Percentiles rank a stretch among this genome's conserved stretches.
Evolutionary conservation across 257 asterid genomes (phyloP).

Genomic region (Sherardia arvensis): DNA sequence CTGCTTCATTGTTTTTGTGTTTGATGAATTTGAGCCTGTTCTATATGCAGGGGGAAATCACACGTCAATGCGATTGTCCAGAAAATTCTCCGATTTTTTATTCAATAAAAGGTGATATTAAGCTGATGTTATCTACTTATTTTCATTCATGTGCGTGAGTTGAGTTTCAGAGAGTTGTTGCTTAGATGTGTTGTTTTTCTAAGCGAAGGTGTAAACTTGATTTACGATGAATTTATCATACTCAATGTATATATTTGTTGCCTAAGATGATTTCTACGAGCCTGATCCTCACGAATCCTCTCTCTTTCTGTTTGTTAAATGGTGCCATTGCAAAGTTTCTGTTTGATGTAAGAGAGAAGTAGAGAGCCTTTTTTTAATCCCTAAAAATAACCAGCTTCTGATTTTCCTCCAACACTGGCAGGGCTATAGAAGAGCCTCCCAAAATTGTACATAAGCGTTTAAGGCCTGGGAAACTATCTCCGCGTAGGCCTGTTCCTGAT

Average conservation of each 20-base stretch:
- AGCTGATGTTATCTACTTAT: not conserved
- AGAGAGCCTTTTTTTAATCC: not conserved
- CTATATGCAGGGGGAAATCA: slow-evolving; percentile 43
- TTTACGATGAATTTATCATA: too few relatives aligned
- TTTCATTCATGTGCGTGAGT: too few relatives aligned
- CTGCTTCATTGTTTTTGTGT: not conserved
- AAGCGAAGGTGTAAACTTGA: too few relatives aligned
- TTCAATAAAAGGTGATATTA: slow-evolving; percentile 55
- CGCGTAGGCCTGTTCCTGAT: slow-evolving; percentile 67
- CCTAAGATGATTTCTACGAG: too few relatives aligned
- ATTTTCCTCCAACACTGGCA: slow-evolving; percentile 20
- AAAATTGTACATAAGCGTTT: slow-evolving; percentile 45
- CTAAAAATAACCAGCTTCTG: not conserved
- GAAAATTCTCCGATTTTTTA: slow-evolving; percentile 48
- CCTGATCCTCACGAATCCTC: not conserved
- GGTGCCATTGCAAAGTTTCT: not conserved
- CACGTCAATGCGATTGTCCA: slow-evolving; percentile 55
- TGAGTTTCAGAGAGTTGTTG: too few relatives aligned
- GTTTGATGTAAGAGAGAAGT: not conserved
- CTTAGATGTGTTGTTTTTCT: too few relatives aligned
- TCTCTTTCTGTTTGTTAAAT: too few relatives aligned
- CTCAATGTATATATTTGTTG: not conserved
- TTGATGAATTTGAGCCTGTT: not conserved
- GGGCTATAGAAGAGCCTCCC: slow-evolving; percentile 40
- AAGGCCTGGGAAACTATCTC: slow-evolving; percentile 81